Base-by-base conservation (phyloP, 2,329 filamentous ascomycete species). In the Alternaria brassicae region DNA sequence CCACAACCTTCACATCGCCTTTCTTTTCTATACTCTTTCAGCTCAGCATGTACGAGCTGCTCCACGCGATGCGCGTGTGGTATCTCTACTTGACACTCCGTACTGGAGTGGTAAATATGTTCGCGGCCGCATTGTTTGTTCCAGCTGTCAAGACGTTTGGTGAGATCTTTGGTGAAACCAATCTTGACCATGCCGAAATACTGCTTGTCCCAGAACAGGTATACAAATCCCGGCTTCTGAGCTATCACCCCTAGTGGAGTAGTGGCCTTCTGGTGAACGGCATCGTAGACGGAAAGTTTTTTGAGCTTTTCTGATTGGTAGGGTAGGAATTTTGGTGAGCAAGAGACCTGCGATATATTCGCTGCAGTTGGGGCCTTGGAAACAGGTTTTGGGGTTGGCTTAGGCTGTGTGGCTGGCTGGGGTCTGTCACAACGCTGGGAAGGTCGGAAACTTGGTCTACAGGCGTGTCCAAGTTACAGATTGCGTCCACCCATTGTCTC, bases 11-110 rank as follows among this genome's bases (percentile, higher is more conserved):
- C 81, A 72, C 94, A 97, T 37, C 83, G 84, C 3, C 71, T 86
- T 78, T 81, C 86, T 60, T 75, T 86, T 79, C 74, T 78, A 59
- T 80, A 76, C 25, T 82, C 82, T 23, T 83, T 82, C 25, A 97
- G 83, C 78, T 97, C 93, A 15, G 96, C 81, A 74, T 97, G 93
- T 40, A 97, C 89, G 47, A 97, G 80, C 28, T 91, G 83, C 80
- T 97, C 93, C 10, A 97, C 91, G 50, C 91, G 89, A 76, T 94
- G 89, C 36, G 89, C 89, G 77, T 93, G 91, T 2, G 91, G 90
- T 28, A 94, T 89, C 78, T 91, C 92, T 4, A 42, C 85, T 83
- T 17, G 77, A 19, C 3, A 53, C 25, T 13, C 64, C 23, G 15
- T 1, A 17, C 27, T 6, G 3, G 50, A 44, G 27, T 49, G 65